Conservation (phyloP, 257 asterid genomes). For the Cinchona pubescens region DNA sequence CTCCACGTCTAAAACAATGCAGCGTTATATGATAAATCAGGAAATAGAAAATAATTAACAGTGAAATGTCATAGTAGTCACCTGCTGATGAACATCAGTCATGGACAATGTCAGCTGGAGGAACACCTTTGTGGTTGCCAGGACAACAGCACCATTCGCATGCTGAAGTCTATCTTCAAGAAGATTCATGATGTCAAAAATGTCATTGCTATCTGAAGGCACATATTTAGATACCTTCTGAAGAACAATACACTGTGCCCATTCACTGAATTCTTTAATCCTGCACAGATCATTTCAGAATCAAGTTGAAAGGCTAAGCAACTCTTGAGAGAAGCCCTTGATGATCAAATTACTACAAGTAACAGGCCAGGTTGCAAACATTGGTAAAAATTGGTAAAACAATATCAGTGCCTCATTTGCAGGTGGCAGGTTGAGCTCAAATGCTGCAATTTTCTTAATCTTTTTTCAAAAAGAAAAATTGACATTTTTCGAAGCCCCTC, state of each 20-base stretch:
- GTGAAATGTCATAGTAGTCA: constrained; percentile 24
- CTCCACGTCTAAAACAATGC: not conserved
- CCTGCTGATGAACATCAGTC: constrained; percentile 99
- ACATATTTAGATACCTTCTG: constrained; percentile 89
- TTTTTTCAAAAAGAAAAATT: not conserved
- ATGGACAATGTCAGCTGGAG: constrained; percentile 92
- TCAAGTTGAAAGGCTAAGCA: constrained; percentile 9
- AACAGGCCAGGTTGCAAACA: not conserved
- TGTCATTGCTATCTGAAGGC: constrained; percentile 84
- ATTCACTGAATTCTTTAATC: constrained; percentile 88
- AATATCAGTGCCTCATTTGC: not conserved
- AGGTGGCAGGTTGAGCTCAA: not conserved
- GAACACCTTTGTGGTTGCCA: constrained; percentile 88
- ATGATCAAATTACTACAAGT: not conserved
- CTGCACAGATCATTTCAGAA: constrained; percentile 64
- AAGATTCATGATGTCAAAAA: constrained; percentile 98
- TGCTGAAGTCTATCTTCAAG: constrained; percentile 99
- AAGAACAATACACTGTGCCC: constrained; percentile 95
- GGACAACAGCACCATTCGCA: constrained; percentile 98
- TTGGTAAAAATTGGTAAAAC: not conserved
- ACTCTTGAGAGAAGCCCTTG: not conserved
- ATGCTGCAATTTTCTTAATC: not conserved
- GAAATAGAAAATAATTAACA: constrained; percentile 13
- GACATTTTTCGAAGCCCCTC: not conserved
- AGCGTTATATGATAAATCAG: constrained; percentile 12